Conservation (phyloP, 371 early-diverging fungal genomes). For the Apophysomyces ossiformis region DNA sequence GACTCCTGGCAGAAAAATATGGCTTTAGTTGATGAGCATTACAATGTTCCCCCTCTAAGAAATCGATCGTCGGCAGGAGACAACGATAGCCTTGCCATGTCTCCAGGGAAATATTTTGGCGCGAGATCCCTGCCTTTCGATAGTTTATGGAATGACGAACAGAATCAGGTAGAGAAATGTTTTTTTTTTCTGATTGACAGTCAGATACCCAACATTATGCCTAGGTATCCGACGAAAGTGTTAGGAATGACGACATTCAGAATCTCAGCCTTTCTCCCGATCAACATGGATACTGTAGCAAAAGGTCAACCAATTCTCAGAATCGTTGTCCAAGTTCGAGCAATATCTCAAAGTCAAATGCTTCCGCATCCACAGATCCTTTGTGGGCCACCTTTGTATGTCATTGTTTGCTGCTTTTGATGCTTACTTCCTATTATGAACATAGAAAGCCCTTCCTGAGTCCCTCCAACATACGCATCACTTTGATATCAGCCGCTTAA, state of each 20-base stretch:
- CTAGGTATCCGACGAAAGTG: background rate
- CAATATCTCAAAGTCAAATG: background rate
- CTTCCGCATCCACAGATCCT: background rate
- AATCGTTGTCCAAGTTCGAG: background rate
- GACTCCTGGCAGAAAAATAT: slow-evolving; percentile 15
- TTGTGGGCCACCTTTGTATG: slow-evolving; percentile 10
- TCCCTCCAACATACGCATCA: slow-evolving; percentile 12
- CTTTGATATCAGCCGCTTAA: slow-evolving; percentile 3
- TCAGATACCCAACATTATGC: no score
- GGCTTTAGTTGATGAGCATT: slow-evolving; percentile 22
- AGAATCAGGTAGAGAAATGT: background rate
- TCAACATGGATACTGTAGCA: background rate
- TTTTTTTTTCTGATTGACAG: background rate
- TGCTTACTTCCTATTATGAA: background rate
- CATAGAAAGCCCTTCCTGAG: slow-evolving; percentile 19
- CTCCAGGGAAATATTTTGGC: slow-evolving; percentile 41
- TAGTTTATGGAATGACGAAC: slow-evolving; percentile 14
- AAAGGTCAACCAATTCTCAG: background rate
- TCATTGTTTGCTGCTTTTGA: background rate
- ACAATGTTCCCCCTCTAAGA: slow-evolving; percentile 25
- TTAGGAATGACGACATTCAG: background rate
- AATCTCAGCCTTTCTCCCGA: background rate
- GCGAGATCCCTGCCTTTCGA: slow-evolving; percentile 37
- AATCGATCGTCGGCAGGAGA: slow-evolving; percentile 10
- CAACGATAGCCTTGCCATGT: slow-evolving; percentile 18